Conservation (phyloP, 345 rosid genomes). For the Mangifera indica region DNA sequence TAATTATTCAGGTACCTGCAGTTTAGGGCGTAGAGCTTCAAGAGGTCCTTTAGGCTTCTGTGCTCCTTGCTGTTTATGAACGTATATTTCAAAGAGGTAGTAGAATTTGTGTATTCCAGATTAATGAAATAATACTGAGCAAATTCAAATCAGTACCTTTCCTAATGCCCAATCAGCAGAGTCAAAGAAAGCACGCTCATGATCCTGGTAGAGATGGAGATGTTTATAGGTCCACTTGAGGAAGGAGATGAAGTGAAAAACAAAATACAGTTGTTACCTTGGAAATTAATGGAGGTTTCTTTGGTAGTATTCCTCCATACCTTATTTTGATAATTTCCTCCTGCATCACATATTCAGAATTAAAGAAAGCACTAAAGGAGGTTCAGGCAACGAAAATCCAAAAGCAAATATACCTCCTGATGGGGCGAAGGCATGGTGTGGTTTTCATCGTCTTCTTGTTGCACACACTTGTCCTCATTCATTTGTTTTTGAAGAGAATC, state of each 20-base stretch:
- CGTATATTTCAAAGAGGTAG: constrained; percentile 6
- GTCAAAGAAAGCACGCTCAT: constrained; percentile 82
- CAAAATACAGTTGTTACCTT: constrained; percentile 40
- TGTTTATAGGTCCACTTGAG: neutral
- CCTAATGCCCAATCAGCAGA: constrained; percentile 97
- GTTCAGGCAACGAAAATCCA: neutral
- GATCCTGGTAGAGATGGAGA: constrained; percentile 50
- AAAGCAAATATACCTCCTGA: constrained; percentile 38
- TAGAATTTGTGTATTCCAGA: too few species aligned
- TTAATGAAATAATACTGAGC: too few species aligned
- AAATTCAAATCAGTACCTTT: constrained; percentile 46
- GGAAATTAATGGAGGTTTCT: constrained; percentile 76
- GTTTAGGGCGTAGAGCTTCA: constrained; percentile 84
- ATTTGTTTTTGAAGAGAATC: constrained; percentile 12
- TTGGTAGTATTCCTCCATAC: constrained; percentile 68
- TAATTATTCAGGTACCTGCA: constrained; percentile 49
- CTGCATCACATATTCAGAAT: constrained; percentile 30
- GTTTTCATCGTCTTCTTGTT: constrained; percentile 23
- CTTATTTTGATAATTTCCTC: constrained; percentile 63
- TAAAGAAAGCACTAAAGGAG: neutral
- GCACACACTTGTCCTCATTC: constrained; percentile 15
- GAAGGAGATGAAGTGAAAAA: too few species aligned
- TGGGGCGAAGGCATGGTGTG: constrained; percentile 38
- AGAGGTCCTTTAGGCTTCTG: constrained; percentile 79
- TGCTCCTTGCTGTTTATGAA: constrained; percentile 56